These are phyloP conservation scores for Fusarium sp. DNA, from an alignment of 2,329 filamentous ascomycete genomes.

Conservation along the genomic window DNA sequence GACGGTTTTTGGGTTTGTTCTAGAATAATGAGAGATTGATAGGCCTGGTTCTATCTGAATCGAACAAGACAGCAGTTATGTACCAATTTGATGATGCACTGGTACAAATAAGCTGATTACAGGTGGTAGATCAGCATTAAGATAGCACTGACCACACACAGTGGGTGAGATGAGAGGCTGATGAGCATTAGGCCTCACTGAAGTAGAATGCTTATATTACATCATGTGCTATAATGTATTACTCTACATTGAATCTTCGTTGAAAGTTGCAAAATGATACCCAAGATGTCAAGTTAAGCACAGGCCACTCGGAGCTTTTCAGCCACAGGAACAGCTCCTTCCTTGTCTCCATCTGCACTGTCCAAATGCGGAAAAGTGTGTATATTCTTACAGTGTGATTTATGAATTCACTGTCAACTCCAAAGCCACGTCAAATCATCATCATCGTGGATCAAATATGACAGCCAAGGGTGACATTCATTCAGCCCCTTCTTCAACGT, in stretches of 20 bases:
- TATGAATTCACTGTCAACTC: background rate
- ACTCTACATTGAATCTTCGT: background rate
- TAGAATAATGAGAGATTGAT: background rate
- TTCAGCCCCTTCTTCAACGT: background rate
- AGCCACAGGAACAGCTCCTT: slow-evolving; percentile 24
- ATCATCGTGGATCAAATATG: slow-evolving; percentile 27
- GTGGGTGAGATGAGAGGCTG: background rate
- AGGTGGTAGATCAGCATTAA: background rate
- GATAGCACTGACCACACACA: background rate
- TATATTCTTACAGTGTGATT: background rate
- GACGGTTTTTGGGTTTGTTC: background rate
- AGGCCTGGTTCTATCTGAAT: background rate
- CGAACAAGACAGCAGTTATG: background rate
- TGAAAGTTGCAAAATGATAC: background rate
- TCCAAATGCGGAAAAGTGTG: background rate
- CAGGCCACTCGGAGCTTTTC: background rate
- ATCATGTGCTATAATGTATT: background rate
- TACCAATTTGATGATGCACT: background rate
- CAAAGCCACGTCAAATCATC: slow-evolving; percentile 37
- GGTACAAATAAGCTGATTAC: background rate
- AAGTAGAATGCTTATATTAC: background rate
- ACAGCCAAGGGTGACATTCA: background rate
- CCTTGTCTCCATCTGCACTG: background rate
- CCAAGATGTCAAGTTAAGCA: background rate
- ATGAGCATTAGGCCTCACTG: background rate